These are phyloP conservation scores for Parsonsia alboflavescens DNA, from an alignment of 257 asterid species.

Conservation along the genomic window DNA sequence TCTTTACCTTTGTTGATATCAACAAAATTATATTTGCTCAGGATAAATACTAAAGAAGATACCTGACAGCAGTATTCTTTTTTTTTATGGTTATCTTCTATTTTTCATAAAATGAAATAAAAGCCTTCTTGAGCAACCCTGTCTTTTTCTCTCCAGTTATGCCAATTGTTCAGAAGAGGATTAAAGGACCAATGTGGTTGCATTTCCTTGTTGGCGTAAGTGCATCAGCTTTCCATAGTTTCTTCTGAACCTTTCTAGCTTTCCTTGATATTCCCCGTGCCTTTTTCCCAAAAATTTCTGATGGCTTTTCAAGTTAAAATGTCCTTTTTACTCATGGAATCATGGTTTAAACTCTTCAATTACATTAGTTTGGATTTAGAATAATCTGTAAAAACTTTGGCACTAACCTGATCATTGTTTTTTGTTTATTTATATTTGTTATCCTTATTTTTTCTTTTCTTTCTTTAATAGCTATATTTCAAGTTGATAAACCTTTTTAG, in stretches of 20 bases:
- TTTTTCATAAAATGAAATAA: not conserved
- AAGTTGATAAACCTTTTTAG: not conserved
- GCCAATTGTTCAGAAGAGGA: conserved; percentile 71
- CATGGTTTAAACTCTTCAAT: not conserved
- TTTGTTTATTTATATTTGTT: not conserved
- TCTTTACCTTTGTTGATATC: not conserved
- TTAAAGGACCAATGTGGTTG: conserved; percentile 90
- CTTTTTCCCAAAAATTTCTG: not conserved
- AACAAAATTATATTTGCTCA: not conserved
- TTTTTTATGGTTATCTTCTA: not conserved
- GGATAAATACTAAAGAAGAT: not conserved
- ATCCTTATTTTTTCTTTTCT: too few species aligned
- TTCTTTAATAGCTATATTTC: not conserved
- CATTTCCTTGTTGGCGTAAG: conserved; percentile 91
- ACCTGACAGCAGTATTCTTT: not conserved
- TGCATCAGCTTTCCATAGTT: conserved; percentile 3
- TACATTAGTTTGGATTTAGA: not conserved
- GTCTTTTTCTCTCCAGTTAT: conserved; percentile 48
- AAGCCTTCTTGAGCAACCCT: not conserved
- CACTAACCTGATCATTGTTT: not conserved
- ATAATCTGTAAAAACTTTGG: not conserved
- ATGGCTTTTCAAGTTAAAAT: not conserved
- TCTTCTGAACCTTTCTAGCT: conserved; percentile 6
- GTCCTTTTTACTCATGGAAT: not conserved
- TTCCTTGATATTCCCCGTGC: not conserved